These are phyloP conservation scores for Lodderomyces metapsilosis DNA, from an alignment of 1,139 yeast species.

Conservation along the genomic window DNA sequence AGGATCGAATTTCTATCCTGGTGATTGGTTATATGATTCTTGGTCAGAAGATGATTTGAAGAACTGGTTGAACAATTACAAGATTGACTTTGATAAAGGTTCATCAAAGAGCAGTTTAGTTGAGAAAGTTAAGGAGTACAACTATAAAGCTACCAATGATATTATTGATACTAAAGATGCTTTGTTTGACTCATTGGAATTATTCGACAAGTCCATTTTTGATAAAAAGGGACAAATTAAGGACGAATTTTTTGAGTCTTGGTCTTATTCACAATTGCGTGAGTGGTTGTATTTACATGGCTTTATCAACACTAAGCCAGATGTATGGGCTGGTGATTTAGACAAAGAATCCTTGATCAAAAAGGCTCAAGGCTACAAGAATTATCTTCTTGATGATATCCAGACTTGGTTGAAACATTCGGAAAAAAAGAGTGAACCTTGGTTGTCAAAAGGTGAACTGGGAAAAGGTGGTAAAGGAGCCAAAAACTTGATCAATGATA, in stretches of 20 bases:
- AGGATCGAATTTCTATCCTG: constrained; percentile 49
- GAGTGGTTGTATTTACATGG: constrained; percentile 32
- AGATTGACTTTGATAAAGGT: constrained; percentile 37
- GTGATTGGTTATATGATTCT: constrained; percentile 46
- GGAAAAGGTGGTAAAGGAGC: constrained; percentile 2
- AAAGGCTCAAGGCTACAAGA: constrained; percentile 18
- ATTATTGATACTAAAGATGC: constrained; percentile 35
- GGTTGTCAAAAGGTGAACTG: constrained; percentile 23
- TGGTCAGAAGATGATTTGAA: constrained; percentile 47
- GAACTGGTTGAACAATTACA: constrained; percentile 47
- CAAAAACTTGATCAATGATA: constrained; percentile 38
- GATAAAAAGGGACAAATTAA: constrained; percentile 41
- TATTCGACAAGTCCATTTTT: constrained; percentile 30
- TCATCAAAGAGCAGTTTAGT: constrained; percentile 40
- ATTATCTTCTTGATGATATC: constrained; percentile 45
- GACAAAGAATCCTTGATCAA: constrained; percentile 19
- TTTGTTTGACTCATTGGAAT: constrained; percentile 37
- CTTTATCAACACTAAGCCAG: constrained; percentile 24
- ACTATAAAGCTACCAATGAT: constrained; percentile 37
- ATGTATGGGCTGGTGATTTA: constrained; percentile 19
- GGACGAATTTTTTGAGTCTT: constrained; percentile 44
- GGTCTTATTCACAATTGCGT: constrained; percentile 30
- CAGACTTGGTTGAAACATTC: constrained; percentile 33
- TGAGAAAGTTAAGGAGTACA: constrained; percentile 38
- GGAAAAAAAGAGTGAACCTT: constrained; percentile 23